A percentile compares a stretch with the other conserved stretches of the same genome.
Conservation (phyloP, 176 grass and related monocot species). For the Poa annua region DNA sequence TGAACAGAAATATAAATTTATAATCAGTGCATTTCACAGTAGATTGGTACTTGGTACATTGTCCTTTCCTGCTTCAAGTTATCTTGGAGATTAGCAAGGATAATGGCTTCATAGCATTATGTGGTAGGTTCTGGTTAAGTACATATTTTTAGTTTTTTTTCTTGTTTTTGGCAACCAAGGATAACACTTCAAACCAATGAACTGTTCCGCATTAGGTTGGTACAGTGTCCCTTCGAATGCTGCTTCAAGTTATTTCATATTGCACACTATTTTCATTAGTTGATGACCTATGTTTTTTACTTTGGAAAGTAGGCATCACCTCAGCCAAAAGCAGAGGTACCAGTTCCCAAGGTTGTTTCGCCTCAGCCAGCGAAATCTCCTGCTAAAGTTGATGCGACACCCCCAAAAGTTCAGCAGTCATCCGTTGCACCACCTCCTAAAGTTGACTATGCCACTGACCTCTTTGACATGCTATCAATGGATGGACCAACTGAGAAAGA, state of each 20-base stretch:
- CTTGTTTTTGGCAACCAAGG: background rate
- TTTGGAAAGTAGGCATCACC: constrained; percentile 55
- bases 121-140: constrained; percentile 5
- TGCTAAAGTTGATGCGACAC: constrained; percentile 48
- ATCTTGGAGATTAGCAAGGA: background rate
- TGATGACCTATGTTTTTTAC: constrained; percentile 32
- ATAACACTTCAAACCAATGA: background rate
- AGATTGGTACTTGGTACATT: background rate
- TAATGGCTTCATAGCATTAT: background rate
- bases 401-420: constrained; percentile 56
- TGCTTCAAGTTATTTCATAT: constrained; percentile 22
- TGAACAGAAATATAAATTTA: background rate
- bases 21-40: background rate
- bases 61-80: background rate
- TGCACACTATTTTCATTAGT: background rate
- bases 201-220: constrained; percentile 10
- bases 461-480: constrained; percentile 90
- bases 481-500: constrained; percentile 69
- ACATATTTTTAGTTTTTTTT: background rate
- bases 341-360: constrained; percentile 60
- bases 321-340: constrained; percentile 62
- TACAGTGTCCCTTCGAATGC: constrained; percentile 9
- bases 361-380: constrained; percentile 55
- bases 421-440: constrained; percentile 60
- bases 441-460: constrained; percentile 93